Evolutionary conservation across 148 eudicot genomes (phyloP).

Genomic region (Linanthus parryae): DNA sequence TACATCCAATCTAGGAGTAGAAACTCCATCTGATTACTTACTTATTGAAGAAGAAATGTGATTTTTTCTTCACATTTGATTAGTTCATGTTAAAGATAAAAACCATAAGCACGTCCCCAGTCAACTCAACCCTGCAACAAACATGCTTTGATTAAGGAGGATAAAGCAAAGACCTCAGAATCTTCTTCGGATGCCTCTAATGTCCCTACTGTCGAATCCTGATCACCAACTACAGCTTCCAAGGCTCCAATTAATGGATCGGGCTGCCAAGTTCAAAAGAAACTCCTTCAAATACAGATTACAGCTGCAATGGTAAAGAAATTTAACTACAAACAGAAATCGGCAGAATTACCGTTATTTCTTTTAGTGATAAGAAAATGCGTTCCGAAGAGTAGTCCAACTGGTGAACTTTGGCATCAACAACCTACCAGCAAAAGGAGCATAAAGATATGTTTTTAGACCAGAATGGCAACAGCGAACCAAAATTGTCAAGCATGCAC

Average conservation of each 20-base stretch:
- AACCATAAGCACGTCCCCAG: background rate
- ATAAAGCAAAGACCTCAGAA: slow-evolving; percentile 55
- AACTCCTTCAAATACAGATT: slow-evolving; percentile 12
- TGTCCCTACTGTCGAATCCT: slow-evolving; percentile 37
- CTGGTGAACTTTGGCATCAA: slow-evolving; percentile 91
- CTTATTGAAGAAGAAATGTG: too few species aligned
- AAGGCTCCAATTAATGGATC: slow-evolving; percentile 77
- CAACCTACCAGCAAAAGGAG: slow-evolving; percentile 41
- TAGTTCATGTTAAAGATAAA: too few species aligned
- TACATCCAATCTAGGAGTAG: too few species aligned
- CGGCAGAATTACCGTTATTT: slow-evolving; percentile 36
- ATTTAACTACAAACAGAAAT: too few species aligned
- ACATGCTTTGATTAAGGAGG: slow-evolving; percentile 1
- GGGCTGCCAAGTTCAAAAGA: slow-evolving; percentile 45
- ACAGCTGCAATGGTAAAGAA: too few species aligned
- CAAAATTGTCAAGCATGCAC: slow-evolving; percentile 5
- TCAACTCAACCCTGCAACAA: slow-evolving; percentile 2
- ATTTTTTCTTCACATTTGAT: too few species aligned
- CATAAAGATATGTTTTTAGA: too few species aligned
- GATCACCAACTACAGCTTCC: slow-evolving; percentile 75
- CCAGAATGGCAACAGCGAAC: too few species aligned
- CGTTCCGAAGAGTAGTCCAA: slow-evolving; percentile 80
- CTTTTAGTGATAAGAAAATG: slow-evolving; percentile 82
- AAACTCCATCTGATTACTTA: too few species aligned
- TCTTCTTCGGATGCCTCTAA: slow-evolving; percentile 51